A percentile compares a stretch with the other conserved stretches of the same genome.
phyloP scores from a whole-genome alignment of 2,329 filamentous ascomycete genomes.

The Arthrobotrys musiformis region DNA sequence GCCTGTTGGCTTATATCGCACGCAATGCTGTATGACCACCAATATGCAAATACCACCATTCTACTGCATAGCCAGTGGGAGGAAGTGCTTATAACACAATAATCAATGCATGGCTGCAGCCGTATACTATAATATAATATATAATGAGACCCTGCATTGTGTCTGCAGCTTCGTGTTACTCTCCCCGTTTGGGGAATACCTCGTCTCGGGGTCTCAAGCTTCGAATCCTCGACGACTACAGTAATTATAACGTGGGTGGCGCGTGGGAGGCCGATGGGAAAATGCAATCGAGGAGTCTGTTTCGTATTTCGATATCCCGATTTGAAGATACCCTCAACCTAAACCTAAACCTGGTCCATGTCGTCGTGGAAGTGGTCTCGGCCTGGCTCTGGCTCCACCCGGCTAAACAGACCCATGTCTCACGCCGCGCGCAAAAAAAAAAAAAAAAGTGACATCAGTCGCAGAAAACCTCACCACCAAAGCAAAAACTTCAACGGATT shows the following conservation, averaged over 20 bases:
- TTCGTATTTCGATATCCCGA: conserved; percentile 8
- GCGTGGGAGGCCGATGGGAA: not conserved
- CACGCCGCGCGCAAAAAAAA: not conserved
- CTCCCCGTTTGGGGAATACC: conserved; percentile 31
- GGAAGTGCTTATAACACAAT: no score
- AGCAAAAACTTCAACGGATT: no score
- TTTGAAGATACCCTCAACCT: not conserved
- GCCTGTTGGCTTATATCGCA: no score
- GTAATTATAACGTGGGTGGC: not conserved
- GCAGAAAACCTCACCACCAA: conserved; percentile 9
- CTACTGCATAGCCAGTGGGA: no score
- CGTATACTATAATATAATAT: no score
- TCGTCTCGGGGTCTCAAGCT: not conserved
- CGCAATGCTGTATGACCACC: no score
- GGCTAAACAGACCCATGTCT: not conserved
- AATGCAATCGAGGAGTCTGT: not conserved
- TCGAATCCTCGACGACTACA: not conserved
- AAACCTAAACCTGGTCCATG: no score
- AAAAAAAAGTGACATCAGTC: conserved; percentile 16
- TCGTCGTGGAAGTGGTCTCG: no score
- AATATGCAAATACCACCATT: no score
- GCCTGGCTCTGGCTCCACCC: not conserved
- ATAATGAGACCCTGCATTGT: not conserved
- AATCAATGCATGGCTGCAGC: no score
- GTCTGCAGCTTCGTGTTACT: conserved; percentile 34